phyloP scores from a whole-genome alignment of 1,139 yeast species.

The Nakaseomyces delphensis region DNA sequence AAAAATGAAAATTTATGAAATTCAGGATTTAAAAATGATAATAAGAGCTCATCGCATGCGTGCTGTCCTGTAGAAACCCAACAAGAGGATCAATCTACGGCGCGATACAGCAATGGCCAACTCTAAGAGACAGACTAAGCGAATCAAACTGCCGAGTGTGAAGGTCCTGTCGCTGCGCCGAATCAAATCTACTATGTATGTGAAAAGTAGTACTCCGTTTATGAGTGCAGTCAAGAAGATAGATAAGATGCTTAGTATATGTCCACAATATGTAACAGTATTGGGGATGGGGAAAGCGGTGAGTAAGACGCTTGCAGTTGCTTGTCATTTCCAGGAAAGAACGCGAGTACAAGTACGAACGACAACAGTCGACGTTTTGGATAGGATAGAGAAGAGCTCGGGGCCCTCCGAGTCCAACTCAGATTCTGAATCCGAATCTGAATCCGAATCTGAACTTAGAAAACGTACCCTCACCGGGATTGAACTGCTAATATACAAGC shows the following conservation, averaged over 20 bases:
- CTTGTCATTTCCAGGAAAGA: conserved; percentile 42
- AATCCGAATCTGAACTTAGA: conserved; percentile 36
- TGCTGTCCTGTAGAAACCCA: neutral
- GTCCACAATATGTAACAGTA: conserved; percentile 40
- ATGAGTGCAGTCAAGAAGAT: conserved; percentile 54
- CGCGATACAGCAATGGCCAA: neutral
- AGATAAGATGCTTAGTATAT: conserved; percentile 40
- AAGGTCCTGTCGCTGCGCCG: conserved; percentile 24
- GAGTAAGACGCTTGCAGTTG: conserved; percentile 46
- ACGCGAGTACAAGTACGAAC: conserved; percentile 47
- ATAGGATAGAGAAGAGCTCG: conserved; percentile 30
- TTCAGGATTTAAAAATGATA: neutral
- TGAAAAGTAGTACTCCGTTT: conserved; percentile 54
- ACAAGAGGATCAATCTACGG: neutral
- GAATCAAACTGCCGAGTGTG: conserved; percentile 24
- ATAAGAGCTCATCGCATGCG: conserved; percentile 1
- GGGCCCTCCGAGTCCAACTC: conserved; percentile 6
- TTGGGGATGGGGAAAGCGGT: conserved; percentile 66
- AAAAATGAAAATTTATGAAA: no score
- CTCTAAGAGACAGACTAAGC: conserved; percentile 6
- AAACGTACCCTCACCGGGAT: conserved; percentile 52
- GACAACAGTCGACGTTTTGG: conserved; percentile 52
- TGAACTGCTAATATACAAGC: conserved; percentile 39
- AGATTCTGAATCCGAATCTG: conserved; percentile 15
- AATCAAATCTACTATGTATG: conserved; percentile 42